Evolutionary conservation across 108 stramenopile genomes (phyloP).

Genomic region (Bacterosira constricta): DNA sequence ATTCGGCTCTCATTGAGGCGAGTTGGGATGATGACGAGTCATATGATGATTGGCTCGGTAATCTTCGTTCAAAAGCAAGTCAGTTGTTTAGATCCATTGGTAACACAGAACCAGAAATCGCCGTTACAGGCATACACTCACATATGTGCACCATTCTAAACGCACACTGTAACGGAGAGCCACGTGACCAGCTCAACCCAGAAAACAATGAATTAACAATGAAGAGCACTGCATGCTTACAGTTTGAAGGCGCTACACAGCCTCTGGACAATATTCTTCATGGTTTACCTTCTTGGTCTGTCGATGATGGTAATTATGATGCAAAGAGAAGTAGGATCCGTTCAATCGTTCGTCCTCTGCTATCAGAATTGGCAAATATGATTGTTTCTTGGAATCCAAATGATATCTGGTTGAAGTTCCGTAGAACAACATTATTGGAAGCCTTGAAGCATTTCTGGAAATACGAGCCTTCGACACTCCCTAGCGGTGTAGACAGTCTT

Average conservation of each 20-base stretch:
- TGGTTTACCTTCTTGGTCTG: slow-evolving; percentile 72
- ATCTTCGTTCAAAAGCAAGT: slow-evolving; percentile 77
- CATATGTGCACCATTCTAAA: slow-evolving; percentile 52
- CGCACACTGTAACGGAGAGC: slow-evolving; percentile 72
- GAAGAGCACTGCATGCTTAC: slow-evolving; percentile 69
- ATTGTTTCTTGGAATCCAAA: slow-evolving; percentile 81
- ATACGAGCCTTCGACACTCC: slow-evolving; percentile 78
- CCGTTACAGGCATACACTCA: slow-evolving; percentile 52
- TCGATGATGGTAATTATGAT: slow-evolving; percentile 50
- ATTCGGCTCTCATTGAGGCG: slow-evolving; percentile 62
- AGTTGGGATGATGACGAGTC: slow-evolving; percentile 87
- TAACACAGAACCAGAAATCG: slow-evolving; percentile 65
- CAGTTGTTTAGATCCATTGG: slow-evolving; percentile 72
- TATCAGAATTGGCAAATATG: slow-evolving; percentile 64
- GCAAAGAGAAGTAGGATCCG: slow-evolving; percentile 49
- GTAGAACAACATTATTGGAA: slow-evolving; percentile 71
- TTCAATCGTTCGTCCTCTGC: slow-evolving; percentile 48
- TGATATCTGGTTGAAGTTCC: slow-evolving; percentile 81
- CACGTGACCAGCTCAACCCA: slow-evolving; percentile 66
- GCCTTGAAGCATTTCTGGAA: slow-evolving; percentile 80
- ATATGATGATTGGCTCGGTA: slow-evolving; percentile 74
- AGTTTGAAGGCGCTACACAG: slow-evolving; percentile 74
- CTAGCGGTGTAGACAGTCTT: slow-evolving; percentile 74
- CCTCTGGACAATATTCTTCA: slow-evolving; percentile 81
- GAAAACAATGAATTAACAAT: slow-evolving; percentile 67